Percentiles rank a stretch among this genome's conserved stretches.
Evolutionary conservation across 805 yeast genomes (phyloP).

Genomic region (Starmerella apis): DNA sequence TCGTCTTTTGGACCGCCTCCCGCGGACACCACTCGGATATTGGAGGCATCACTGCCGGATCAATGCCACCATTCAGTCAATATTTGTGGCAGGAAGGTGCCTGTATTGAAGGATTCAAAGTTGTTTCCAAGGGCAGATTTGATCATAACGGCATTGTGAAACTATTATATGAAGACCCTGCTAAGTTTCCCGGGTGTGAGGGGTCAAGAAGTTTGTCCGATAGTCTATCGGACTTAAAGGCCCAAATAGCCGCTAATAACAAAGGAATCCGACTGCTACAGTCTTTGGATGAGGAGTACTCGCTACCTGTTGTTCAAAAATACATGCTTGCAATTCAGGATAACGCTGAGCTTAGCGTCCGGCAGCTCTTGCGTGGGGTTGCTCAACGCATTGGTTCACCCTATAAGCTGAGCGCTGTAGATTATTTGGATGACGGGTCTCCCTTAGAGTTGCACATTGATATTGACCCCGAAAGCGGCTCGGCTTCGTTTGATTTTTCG

Average conservation of each 20-base stretch:
- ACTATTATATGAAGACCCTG: conserved; percentile 60
- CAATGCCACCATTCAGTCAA: conserved; percentile 88
- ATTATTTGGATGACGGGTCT: conserved; percentile 33
- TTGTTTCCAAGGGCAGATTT: conserved; percentile 62
- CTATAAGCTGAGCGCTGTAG: conserved; percentile 24
- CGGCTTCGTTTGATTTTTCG: conserved; percentile 68
- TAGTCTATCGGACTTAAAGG: conserved; percentile 72
- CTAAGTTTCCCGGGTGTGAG: conserved; percentile 72
- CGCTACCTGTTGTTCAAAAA: conserved; percentile 46
- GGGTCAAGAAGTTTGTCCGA: conserved; percentile 80
- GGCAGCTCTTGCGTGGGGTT: conserved; percentile 40
- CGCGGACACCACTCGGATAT: conserved; percentile 96
- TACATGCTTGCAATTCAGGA: conserved; percentile 77
- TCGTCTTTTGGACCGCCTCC: conserved; percentile 82
- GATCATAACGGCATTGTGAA: conserved; percentile 60
- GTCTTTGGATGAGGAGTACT: conserved; percentile 52
- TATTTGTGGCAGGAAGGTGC: conserved; percentile 87
- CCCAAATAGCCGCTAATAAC: conserved; percentile 81
- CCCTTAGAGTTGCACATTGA: conserved; percentile 25
- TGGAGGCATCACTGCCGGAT: conserved; percentile 85
- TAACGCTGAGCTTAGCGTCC: conserved; percentile 67
- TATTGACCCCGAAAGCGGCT: conserved; percentile 44
- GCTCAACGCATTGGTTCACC: conserved; percentile 33
- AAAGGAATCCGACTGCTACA: conserved; percentile 65
- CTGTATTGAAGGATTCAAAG: conserved; percentile 62